phyloP scores from a whole-genome alignment of 2,329 filamentous ascomycete genomes.

The Chrysosporium queenslandicum region DNA sequence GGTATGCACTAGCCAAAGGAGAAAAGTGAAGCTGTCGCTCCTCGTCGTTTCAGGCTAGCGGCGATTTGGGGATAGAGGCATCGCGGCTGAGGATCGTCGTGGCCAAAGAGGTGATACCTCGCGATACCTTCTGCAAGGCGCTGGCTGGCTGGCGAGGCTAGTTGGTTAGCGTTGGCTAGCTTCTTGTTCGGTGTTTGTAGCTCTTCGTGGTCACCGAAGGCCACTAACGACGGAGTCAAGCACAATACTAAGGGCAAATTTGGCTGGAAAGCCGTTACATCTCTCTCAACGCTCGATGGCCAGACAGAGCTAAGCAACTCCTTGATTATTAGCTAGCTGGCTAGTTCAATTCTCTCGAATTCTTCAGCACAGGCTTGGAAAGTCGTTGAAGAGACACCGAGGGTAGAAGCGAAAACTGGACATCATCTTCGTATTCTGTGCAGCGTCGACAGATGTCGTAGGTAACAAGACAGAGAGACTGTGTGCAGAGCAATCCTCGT shows the following conservation, averaged over 20 bases:
- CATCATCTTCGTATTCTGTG: too few relatives aligned
- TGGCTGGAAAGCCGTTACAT: constrained; percentile 1
- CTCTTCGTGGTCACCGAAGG: background rate
- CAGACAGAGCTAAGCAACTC: too few relatives aligned
- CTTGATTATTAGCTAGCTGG: too few relatives aligned
- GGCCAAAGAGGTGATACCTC: background rate
- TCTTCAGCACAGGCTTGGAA: too few relatives aligned
- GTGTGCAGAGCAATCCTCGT: background rate
- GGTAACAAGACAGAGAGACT: background rate
- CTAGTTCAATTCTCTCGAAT: background rate
- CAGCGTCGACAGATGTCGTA: too few relatives aligned
- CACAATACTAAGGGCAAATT: too few relatives aligned
- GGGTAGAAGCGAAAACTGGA: background rate
- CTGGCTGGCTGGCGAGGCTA: background rate
- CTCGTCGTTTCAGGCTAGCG: constrained; percentile 6
- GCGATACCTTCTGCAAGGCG: constrained; percentile 4
- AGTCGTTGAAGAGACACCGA: too few relatives aligned
- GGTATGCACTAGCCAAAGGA: background rate
- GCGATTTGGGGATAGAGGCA: background rate
- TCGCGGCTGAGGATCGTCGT: background rate
- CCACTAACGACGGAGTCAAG: background rate
- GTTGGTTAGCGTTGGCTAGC: too few relatives aligned
- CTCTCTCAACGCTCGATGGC: too few relatives aligned
- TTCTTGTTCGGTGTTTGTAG: background rate
- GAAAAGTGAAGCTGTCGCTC: background rate